Evolutionary conservation across 1,284 basidiomycete genomes (phyloP), one percentile per base, ranked within the genome.

Genomic region (Takashimella koratensis): DNA sequence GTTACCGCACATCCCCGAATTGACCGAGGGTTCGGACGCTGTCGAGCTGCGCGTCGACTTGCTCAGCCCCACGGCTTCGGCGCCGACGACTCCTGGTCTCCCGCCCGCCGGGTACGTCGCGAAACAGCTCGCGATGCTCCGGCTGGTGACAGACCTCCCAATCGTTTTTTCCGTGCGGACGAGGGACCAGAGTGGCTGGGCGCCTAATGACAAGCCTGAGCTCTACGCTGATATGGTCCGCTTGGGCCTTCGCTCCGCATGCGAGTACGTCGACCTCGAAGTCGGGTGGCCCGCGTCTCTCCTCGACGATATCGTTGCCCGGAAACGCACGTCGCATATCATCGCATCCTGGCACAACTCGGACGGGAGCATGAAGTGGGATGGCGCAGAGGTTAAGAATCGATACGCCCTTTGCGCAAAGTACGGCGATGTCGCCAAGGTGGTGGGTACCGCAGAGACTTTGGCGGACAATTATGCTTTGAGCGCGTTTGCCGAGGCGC

Each of bases 331-430:
- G 42, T 86, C 88, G 0, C 81, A 87, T 64, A 84, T 98, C 66
- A 86, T 99, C 55, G 89, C 91, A 0, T 96, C 92, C 10, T 95
- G 86, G 84, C 94, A 98, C 71, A 93, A 99, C 69, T 92, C 88
- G 86, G 85, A 83, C 40, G 94, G 95, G 2, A 78, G 80, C 20
- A 81, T 96, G 78, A 83, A 83, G 59, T 99, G 95, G 95, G 81
- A 85, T 59, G 81, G 86, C 11, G 73, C 81, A 3, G 74, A 81
- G 23, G 84, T 88, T 43, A 82, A 83, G 63, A 82, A 83, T 55
- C 87, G 86, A 67, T 89, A 88, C 70, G 79, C 80, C 30, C 64
- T 82, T 27, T 88, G 87, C 4, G 77, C 79, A 30, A 76, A 78
- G 55, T 79, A 86, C 45, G 93, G 93, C 8, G 93, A 98, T 75